Evolutionary conservation across 148 eudicot species (phyloP), one percentile per base, ranked within the genome.

Genomic region (Arbutus unedo): DNA sequence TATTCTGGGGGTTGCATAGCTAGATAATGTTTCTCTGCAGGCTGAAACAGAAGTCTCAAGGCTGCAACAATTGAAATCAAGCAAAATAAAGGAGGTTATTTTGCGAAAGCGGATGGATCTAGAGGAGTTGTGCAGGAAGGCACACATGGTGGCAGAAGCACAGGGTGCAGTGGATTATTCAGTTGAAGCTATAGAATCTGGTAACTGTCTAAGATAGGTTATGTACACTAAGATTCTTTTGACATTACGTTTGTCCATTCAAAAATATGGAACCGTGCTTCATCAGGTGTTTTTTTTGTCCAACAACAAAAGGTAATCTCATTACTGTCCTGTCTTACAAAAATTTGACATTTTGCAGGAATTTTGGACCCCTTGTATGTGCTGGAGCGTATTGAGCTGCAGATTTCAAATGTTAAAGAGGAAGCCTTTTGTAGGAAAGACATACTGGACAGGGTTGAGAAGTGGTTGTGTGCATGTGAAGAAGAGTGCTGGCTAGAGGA

Each of bases 401-500:
- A 91, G 88, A 91, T 93, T 72, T 85, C 92, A 21, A 89, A 89
- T 80, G 91, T 88, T 49, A 93, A 95, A 87, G 97, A 92, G 79
- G 96, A 90, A 87, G 93, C 98, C 38, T 91, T 91, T 82, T 88
- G 94, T 85, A 85, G 98, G 85, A 95, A 93, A 87, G 98, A 93
- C 83, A 87, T 95, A 74, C 91, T 93, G 31, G 98, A 93, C 62
- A 92, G 89, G 82, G 88, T 93, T 74, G 96, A 89, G 67, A 95
- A 89, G 87, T 93, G 98, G 98, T 85, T 91, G 81, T 90, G 97
- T 80, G 98, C 98, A 43, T 86, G 96, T 80, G 94, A 95, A 83
- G 98, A 95, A 87, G 97, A 95, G 84, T 48, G 85, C 89, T 95
- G 98, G 98, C 89, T 95, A 54, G 98, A 95, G 80, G 98, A 95